Evolutionary conservation across 331 rosid genomes (phyloP).

Genomic region (Quercus tomentella): DNA sequence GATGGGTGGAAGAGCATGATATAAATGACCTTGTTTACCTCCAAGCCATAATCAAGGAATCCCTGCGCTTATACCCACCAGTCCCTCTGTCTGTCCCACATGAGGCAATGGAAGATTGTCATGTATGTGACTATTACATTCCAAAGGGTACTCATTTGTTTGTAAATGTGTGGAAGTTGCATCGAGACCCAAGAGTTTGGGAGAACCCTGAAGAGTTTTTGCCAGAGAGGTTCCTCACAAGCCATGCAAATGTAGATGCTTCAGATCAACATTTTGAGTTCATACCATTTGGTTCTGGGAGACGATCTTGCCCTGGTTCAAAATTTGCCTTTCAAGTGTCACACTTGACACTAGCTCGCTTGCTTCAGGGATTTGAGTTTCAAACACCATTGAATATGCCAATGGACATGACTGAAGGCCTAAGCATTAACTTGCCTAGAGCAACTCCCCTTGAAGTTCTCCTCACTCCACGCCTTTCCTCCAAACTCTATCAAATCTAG

Average conservation of each 20-base stretch:
- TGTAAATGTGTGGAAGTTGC: conserved; percentile 64
- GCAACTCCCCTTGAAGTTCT: conserved; percentile 30
- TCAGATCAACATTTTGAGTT: no score
- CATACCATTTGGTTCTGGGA: conserved; percentile 39
- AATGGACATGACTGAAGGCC: no score
- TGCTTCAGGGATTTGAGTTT: no score
- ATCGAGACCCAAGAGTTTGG: conserved; percentile 59
- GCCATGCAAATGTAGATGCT: conserved; percentile 9
- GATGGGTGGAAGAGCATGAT: conserved; percentile 44
- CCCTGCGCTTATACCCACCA: conserved; percentile 44
- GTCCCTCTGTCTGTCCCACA: conserved; percentile 29
- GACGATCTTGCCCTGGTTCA: conserved; percentile 63
- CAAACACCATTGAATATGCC: no score
- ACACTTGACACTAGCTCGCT: conserved; percentile 33
- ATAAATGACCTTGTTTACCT: conserved; percentile 31
- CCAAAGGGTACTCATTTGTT: conserved; percentile 44
- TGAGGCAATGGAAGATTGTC: no score
- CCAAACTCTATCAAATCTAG: conserved; percentile 1
- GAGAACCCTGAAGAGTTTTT: conserved; percentile 30
- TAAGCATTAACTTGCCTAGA: conserved; percentile 52
- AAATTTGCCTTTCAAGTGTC: conserved; percentile 36
- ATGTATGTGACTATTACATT: conserved; percentile 12
- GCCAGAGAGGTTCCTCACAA: conserved; percentile 52
- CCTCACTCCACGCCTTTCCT: conserved; percentile 37
- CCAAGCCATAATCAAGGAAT: conserved; percentile 53